phyloP scores from a whole-genome alignment of 495 filamentous ascomycete species.

The Tuber magnatum region DNA sequence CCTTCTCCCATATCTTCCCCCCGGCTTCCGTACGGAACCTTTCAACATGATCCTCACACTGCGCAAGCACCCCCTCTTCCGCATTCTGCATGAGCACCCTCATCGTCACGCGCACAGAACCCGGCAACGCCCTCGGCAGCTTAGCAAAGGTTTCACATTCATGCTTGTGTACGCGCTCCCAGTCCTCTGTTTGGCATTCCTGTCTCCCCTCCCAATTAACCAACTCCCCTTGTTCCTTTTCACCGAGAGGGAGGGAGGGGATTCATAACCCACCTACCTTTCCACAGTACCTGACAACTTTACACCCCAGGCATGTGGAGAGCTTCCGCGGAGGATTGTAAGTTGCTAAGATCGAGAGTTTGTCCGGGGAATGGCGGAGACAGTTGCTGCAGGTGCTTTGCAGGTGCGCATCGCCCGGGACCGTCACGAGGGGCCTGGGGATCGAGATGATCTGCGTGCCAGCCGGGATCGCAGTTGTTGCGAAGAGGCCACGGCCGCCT shows the following conservation, averaged over 20 bases:
- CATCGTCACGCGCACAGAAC: conserved; percentile 51
- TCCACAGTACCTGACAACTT: conserved; percentile 57
- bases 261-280: conserved; percentile 47
- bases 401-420: conserved; percentile 36
- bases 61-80: conserved; percentile 30
- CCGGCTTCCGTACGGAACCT: conserved; percentile 43
- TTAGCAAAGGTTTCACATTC: conserved; percentile 53
- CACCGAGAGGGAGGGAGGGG: conserved; percentile 25
- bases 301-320: conserved; percentile 54
- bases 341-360: background rate
- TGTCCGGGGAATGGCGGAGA: background rate
- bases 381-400: conserved; percentile 32
- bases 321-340: background rate
- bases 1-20: conserved; percentile 44
- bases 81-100: conserved; percentile 49
- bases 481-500: conserved; percentile 36
- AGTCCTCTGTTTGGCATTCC: conserved; percentile 57
- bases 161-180: conserved; percentile 54
- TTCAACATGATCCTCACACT: conserved; percentile 48
- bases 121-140: conserved; percentile 51
- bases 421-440: conserved; percentile 26
- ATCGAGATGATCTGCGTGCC: conserved; percentile 24
- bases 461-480: conserved; percentile 22
- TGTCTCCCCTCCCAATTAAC: conserved; percentile 31
- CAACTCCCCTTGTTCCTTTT: conserved; percentile 6